phyloP scores from a whole-genome alignment of 192 early-diverging fungal genomes.

The Piromyces finnis region DNA sequence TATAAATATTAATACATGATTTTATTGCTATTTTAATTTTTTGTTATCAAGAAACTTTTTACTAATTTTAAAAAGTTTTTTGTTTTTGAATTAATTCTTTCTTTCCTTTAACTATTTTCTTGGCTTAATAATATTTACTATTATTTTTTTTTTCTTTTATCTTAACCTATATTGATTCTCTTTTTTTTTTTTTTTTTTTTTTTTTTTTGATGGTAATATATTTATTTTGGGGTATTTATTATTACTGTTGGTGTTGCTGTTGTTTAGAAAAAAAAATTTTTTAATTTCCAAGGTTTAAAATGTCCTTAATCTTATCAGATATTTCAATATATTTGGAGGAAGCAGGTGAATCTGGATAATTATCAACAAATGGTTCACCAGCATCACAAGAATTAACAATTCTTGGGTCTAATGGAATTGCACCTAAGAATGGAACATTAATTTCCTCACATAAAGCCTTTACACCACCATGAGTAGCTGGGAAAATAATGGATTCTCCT shows the following conservation, averaged over 20 bases:
- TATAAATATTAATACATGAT: no score
- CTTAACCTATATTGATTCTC: background rate
- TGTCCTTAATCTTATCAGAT: conserved; percentile 25
- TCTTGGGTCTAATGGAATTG: conserved; percentile 58
- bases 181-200: background rate
- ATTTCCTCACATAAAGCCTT: conserved; percentile 42
- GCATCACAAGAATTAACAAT: conserved; percentile 58
- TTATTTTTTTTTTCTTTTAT: background rate
- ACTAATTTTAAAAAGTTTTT: no score
- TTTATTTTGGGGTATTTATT: conserved; percentile 2
- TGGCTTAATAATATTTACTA: no score
- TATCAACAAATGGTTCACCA: conserved; percentile 78
- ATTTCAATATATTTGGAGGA: conserved; percentile 42
- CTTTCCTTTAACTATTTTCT: no score
- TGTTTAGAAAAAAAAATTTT: no score
- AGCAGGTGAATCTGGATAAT: conserved; percentile 76
- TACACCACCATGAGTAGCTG: conserved; percentile 59
- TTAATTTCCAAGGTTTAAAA: conserved; percentile 11
- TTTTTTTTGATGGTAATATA: no score
- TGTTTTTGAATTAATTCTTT: no score
- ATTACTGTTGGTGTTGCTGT: conserved; percentile 22
- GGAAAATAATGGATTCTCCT: conserved; percentile 54
- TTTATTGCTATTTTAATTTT: no score
- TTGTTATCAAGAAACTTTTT: no score
- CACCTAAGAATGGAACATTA: conserved; percentile 39